These are phyloP conservation scores for Erodium texanum DNA, from an alignment of 441 rosid genomes.

Conservation along the genomic window DNA sequence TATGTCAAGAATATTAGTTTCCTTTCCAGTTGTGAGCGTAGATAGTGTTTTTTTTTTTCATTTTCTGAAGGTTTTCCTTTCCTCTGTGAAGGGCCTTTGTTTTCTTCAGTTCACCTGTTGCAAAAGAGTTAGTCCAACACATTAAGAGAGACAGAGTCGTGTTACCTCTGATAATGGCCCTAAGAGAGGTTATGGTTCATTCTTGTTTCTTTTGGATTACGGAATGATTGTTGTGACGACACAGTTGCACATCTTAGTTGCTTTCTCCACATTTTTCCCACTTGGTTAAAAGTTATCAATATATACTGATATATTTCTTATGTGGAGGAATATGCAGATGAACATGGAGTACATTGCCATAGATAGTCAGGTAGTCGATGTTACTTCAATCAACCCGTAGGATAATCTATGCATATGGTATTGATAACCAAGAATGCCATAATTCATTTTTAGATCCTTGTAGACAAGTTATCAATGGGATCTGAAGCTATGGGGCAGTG, in stretches of 20 bases:
- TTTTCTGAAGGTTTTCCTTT: slow-evolving; percentile 14
- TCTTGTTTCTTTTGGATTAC: slow-evolving; percentile 18
- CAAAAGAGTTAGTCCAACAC: slow-evolving; percentile 69
- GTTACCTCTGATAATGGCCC: slow-evolving; percentile 78
- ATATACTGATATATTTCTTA: slow-evolving; percentile 17
- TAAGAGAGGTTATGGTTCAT: slow-evolving; percentile 62
- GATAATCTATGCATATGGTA: slow-evolving; percentile 1
- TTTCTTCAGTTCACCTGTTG: slow-evolving; percentile 89
- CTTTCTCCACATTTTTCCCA: neutral
- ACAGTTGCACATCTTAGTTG: slow-evolving; percentile 2
- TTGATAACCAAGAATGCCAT: neutral
- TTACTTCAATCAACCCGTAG: slow-evolving; percentile 3
- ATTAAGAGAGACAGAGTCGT: slow-evolving; percentile 75
- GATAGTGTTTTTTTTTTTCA: too few species aligned
- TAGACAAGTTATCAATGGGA: neutral
- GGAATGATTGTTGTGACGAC: slow-evolving; percentile 18
- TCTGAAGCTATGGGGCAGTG: neutral
- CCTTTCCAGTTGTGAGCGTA: too few species aligned
- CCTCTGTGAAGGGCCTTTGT: slow-evolving; percentile 74
- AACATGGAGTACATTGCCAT: slow-evolving; percentile 93
- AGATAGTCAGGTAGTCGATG: slow-evolving; percentile 50
- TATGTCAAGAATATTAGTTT: slow-evolving; percentile 36
- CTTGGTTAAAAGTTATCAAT: slow-evolving; percentile 9
- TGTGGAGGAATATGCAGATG: slow-evolving; percentile 60
- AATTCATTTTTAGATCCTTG: neutral